Evolutionary conservation across 768 basidiomycete genomes (phyloP), one percentile per base, ranked within the genome.

Genomic region (Lactarius vividus): DNA sequence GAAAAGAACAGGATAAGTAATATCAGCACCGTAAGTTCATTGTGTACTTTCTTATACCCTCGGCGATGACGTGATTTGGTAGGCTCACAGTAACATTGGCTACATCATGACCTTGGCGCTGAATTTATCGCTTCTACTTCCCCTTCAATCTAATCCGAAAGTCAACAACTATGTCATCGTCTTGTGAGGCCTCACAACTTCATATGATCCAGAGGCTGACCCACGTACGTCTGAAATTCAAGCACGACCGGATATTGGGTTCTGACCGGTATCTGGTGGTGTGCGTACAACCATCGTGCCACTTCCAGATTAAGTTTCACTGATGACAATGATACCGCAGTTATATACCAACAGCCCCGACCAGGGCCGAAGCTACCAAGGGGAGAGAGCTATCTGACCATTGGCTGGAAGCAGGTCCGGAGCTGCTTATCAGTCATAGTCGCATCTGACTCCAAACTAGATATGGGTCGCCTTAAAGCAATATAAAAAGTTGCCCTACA

Each of bases 1-100:
- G 89, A 93, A 77, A 91, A 92, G 81, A 94, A 91, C 66, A 78
- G 87, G 66, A 88, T 94, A 63, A 90, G 90, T 72, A 92, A 92
- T 69, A 91, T 92, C 69, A 89, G 87, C 72, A 92, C 89, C 40
- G 90, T 91, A 58, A 54, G 82, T 26, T 42, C 54, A 40, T 28
- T n/a, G 29, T 54, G 18, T n/a, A 26, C 13, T 0, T 31, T 3
- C 57, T 23, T n/a, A 5, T 10, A 15, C 3, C n/a, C 26, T 5
- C n/a, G 20, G 16, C 16, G 18, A 39, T 26, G 4, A 52, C 66
- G n/a, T 54, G 16, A 20, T 53, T 37, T 8, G 42, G 28, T 57
- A 90, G 91, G 84, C 81, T 59, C 89, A 91, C 72, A 88, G 88
- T 71, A 89, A 91, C 67, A 81, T 92, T 42, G 90, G 92, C 7